These are phyloP conservation scores for Aspergillus texensis DNA, from an alignment of 2,329 filamentous ascomycete species.

Conservation along the genomic window DNA sequence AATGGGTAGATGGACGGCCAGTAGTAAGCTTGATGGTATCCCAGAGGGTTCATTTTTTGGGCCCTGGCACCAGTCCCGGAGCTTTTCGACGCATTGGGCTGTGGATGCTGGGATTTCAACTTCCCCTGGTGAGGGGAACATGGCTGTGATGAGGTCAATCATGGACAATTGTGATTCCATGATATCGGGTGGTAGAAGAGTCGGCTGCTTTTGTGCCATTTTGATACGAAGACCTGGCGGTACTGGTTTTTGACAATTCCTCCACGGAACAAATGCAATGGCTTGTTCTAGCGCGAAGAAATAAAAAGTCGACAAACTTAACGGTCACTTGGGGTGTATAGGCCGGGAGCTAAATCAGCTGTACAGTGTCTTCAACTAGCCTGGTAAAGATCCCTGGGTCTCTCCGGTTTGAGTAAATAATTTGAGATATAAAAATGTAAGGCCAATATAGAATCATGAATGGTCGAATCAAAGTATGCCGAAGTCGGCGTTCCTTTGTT, in stretches of 20 bases:
- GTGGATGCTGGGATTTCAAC: slow-evolving; percentile 46
- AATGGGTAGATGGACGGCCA: slow-evolving; percentile 31
- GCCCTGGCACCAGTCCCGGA: slow-evolving; percentile 32
- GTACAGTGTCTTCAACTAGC: not conserved
- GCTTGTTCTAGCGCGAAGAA: not conserved
- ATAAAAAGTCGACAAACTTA: not conserved
- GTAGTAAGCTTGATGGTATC: slow-evolving; percentile 25
- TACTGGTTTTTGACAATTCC: not conserved
- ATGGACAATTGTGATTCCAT: slow-evolving; percentile 53
- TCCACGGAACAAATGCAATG: not conserved
- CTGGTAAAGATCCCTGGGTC: fast-evolving
- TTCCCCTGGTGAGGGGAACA: slow-evolving; percentile 50
- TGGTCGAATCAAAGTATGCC: not conserved
- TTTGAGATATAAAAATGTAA: not conserved
- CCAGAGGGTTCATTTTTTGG: slow-evolving; percentile 14
- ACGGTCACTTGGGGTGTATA: not conserved
- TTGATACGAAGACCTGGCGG: not conserved
- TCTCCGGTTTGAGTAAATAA: not conserved
- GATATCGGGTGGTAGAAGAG: slow-evolving; percentile 45
- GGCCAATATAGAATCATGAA: not conserved
- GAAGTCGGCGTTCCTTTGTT: not conserved
- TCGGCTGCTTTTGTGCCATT: slow-evolving; percentile 19
- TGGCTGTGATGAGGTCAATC: slow-evolving; percentile 56
- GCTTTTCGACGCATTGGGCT: slow-evolving; percentile 26
- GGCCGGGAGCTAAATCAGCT: not conserved